These are phyloP conservation scores for Globomyces pollinis-pini DNA, from an alignment of 192 early-diverging fungal species.

Conservation along the genomic window DNA sequence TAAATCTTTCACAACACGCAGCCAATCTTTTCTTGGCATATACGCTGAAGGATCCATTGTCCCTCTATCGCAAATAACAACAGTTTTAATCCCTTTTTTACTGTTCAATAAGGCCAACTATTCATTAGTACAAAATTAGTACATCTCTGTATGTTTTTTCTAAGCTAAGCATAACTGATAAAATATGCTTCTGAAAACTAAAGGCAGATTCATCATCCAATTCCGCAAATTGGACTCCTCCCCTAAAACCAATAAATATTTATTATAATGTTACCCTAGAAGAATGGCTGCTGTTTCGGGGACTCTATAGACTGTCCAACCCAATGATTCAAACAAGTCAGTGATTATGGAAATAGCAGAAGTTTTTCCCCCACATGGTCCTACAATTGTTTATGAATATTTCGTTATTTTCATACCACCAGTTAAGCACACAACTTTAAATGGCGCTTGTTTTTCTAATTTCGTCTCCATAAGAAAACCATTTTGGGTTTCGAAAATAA, in stretches of 20 bases:
- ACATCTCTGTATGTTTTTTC: conserved; percentile 32
- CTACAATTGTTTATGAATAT: no score
- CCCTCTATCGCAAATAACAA: conserved; percentile 37
- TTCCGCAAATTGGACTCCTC: background rate
- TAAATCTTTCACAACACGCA: conserved; percentile 22
- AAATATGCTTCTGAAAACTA: conserved; percentile 27
- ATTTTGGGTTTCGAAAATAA: no score
- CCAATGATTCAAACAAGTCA: conserved; percentile 26
- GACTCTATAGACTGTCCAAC: conserved; percentile 33
- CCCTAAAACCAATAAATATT: conserved; percentile 19
- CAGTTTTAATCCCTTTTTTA: conserved; percentile 26
- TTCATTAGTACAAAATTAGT: no score
- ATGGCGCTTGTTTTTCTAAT: no score
- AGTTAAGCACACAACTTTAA: no score
- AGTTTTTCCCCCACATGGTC: conserved; percentile 38
- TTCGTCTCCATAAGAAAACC: no score
- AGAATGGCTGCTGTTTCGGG: conserved; percentile 32
- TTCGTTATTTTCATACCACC: background rate
- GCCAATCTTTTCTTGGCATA: conserved; percentile 23
- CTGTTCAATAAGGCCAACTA: conserved; percentile 26
- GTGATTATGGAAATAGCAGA: conserved; percentile 21
- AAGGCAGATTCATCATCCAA: conserved; percentile 10
- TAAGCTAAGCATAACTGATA: conserved; percentile 25
- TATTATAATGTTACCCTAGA: no score
- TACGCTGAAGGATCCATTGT: conserved; percentile 38